Conservation (phyloP, 192 early-diverging fungal genomes). For the Dimargaris cristalligena region DNA sequence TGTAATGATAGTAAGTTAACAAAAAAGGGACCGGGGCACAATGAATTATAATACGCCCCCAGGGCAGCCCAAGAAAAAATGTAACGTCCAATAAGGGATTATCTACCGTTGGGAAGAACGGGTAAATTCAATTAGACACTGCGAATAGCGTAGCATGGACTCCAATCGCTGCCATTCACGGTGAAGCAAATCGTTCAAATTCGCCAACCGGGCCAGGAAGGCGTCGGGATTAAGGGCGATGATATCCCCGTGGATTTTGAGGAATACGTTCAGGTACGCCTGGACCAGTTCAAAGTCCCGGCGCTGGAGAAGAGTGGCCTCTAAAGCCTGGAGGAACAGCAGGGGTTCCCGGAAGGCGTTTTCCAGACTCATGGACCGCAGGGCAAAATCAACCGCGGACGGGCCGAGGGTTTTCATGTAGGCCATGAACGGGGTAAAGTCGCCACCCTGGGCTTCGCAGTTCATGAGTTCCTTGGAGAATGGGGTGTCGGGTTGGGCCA, state of each 20-base stretch:
- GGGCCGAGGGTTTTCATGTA: conserved; percentile 64
- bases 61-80: too few relatives aligned
- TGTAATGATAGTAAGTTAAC: too few relatives aligned
- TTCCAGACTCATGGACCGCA: conserved; percentile 57
- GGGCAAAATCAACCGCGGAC: conserved; percentile 68
- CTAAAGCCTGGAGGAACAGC: conserved; percentile 48
- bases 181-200: conserved; percentile 6
- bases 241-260: conserved; percentile 67
- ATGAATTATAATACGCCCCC: too few relatives aligned
- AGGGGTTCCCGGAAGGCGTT: conserved; percentile 39
- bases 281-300: conserved; percentile 80
- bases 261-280: conserved; percentile 58
- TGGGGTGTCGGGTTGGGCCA: conserved; percentile 38
- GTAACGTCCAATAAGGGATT: too few relatives aligned
- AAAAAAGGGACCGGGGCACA: too few relatives aligned
- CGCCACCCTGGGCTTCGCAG: conserved; percentile 21
- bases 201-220: conserved; percentile 25
- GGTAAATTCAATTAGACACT: conserved; percentile 45
- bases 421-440: conserved; percentile 40
- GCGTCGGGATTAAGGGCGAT: conserved; percentile 40
- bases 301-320: conserved; percentile 36
- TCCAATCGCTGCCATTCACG: conserved; percentile 38
- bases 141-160: conserved; percentile 39
- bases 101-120: conserved; percentile 13
- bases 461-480: conserved; percentile 37